Evolutionary conservation across 768 basidiomycete genomes (phyloP), one percentile per base, ranked within the genome.

Genomic region (Tricholoma hemisulphureum): DNA sequence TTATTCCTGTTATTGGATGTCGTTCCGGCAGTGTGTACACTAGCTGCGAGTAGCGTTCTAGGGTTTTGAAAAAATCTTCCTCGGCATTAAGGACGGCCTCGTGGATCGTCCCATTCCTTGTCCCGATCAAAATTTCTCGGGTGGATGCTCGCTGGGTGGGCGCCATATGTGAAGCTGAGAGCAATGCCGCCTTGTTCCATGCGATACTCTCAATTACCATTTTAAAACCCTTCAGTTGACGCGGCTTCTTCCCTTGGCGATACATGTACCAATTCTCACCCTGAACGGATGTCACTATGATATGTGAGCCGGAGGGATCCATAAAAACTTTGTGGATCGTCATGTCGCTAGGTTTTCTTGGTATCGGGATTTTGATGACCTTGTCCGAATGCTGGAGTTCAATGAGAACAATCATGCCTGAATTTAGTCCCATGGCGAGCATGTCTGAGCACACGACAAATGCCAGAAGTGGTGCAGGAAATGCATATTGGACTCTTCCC

Each of bases 241-340:
- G 82, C 0, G 93, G 88, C 65, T 94, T 49, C 46, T 49, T 49
- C 26, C 46, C 23, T 76, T 89, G 90, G 53, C 83, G 80, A 66
- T 85, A 94, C 3, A 95, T 75, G 68, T 98, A 98, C 87, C 91
- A 98, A 60, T 93, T 95, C 68, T 99, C 95, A 51, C 94, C 94
- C 65, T 93, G 86, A 11, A 76, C 77, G 8, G 94, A 95, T 0
- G 93, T 91, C 53, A 96, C 80, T 39, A 98, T 73, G 51, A 96
- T 83, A 74, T 98, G 97, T 31, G 91, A 81, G 4, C 95, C 95
- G 0, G 94, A 90, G 13, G 95, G 95, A 71, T 98, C 95, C 69
- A 91, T 83, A 74, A 95, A 98, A 53, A 98, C 73, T 67, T 89
- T 89, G 76, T 88, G 75, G 48, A 98, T 85, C 7, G 81, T 77